A percentile compares a stretch with the other conserved stretches of the same genome.
Evolutionary conservation across 2,329 filamentous ascomycete genomes (phyloP).

Genomic region (Paracamarosporium sp.): DNA sequence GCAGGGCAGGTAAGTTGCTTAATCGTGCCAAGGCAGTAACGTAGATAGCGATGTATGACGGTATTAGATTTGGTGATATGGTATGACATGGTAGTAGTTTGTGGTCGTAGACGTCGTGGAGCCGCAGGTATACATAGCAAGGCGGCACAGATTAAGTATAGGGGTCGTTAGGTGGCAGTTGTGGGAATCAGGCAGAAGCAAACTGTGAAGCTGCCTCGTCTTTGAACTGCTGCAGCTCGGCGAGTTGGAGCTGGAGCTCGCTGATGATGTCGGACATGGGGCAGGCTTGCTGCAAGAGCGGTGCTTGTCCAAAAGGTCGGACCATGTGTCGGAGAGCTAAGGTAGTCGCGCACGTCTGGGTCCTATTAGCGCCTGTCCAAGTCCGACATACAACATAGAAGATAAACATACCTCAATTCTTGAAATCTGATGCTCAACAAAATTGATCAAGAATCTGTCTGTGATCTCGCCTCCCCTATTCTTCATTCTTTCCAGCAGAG

Average conservation of each 20-base stretch:
- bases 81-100: neutral
- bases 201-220: slow-evolving; percentile 29
- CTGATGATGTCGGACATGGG: slow-evolving; percentile 77
- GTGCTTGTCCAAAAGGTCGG: slow-evolving; percentile 68
- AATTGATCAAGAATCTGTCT: slow-evolving; percentile 84
- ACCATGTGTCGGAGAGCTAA: slow-evolving; percentile 81
- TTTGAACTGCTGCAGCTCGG: slow-evolving; percentile 62
- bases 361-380: slow-evolving; percentile 25
- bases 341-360: slow-evolving; percentile 79
- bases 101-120: slow-evolving; percentile 20
- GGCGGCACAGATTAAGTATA: slow-evolving; percentile 11
- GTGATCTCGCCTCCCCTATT: slow-evolving; percentile 81
- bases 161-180: neutral
- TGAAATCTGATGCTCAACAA: slow-evolving; percentile 93
- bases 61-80: slow-evolving; percentile 7
- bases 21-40: neutral
- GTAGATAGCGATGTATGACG: neutral
- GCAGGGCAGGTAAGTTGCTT: neutral
- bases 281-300: slow-evolving; percentile 74
- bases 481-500: slow-evolving; percentile 77
- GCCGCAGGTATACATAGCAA: neutral
- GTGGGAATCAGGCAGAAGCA: slow-evolving; percentile 16
- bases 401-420: slow-evolving; percentile 81
- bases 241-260: slow-evolving; percentile 66
- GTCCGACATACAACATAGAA: neutral